Evolutionary conservation across 345 rosid genomes (phyloP), one percentile per base, ranked within the genome.

Genomic region (Isatis tinctoria): DNA sequence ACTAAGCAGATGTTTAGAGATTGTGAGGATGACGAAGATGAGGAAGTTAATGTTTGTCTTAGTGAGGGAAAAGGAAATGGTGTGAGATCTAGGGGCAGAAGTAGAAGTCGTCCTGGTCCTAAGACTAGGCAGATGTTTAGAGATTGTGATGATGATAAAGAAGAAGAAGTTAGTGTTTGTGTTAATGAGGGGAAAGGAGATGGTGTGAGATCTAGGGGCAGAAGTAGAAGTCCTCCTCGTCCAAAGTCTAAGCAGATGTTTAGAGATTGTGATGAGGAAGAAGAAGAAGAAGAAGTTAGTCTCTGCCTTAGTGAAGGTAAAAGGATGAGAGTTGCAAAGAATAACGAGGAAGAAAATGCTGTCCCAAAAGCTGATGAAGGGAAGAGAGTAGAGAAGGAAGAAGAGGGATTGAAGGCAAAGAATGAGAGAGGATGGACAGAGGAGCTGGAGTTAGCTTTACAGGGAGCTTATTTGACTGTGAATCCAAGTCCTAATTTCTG

Each of bases 401-500:
- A 70, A 32, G 68, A 52, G 62, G 64, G 48, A 68, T 45, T 54
- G 52, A 60, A 56, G 66, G 14, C 36, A 28, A 80, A 73, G 79
- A 78, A 71, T 54, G 64, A 68, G 58, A 74, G 65, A 44, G 91
- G 77, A 30, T 95, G 99, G 99, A 84, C 91, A 33, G 53, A 68
- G 65, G 94, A 88, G 59, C 83, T 92, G 64, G 97, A 88, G 79
- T 64, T 82, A 67, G 87, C 87, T 28, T 77, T 96, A 83, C 88
- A 89, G 40, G 83, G 85, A 75, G 97, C 99, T 74, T 96, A 88
- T 77, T 72, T 88, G 64, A 65, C 79, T 8, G 82, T 77, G 24
- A 88, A 92, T 82, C 92, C 97, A 6, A 83, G 90, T 2, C 97
- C 97, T 10, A 53, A 70, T 68, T 91, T 91, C 82, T 91, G 97